Evolutionary conservation across 352 stramenopile genomes (phyloP).

Genomic region (Globisporangium barbulae): DNA sequence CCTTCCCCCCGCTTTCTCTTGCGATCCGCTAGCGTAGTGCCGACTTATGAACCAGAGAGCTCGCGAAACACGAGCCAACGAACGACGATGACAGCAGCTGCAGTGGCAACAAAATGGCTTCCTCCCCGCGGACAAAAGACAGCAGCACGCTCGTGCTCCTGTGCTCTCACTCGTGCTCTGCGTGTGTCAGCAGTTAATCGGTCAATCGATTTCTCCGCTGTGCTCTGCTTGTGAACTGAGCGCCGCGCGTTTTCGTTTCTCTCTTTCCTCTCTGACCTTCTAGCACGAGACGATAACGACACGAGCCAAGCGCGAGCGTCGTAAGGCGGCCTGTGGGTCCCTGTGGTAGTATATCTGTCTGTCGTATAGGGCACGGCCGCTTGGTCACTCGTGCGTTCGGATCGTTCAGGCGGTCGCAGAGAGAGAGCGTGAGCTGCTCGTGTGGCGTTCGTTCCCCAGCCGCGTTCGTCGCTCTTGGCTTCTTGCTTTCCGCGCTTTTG

Average conservation of each 20-base stretch:
- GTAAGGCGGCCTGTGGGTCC: not conserved
- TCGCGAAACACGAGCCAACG: slow-evolving; percentile 4
- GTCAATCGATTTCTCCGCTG: not conserved
- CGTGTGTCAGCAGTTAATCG: not conserved
- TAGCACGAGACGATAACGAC: slow-evolving; percentile 3
- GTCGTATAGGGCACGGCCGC: not conserved
- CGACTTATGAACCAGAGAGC: slow-evolving; percentile 2
- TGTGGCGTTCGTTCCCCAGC: not conserved
- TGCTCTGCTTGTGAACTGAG: not conserved
- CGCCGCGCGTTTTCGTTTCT: slow-evolving; percentile 1
- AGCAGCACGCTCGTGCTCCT: not conserved
- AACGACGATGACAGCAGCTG: slow-evolving; percentile 1
- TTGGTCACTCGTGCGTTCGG: not conserved
- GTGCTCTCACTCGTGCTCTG: not conserved
- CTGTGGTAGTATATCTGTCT: not conserved
- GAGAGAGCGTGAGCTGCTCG: not conserved
- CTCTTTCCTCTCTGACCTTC: slow-evolving; percentile 1
- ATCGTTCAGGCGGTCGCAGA: not conserved
- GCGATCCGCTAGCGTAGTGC: slow-evolving; percentile 37
- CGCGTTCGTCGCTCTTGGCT: slow-evolving; percentile 1
- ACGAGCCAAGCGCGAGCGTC: slow-evolving; percentile 2
- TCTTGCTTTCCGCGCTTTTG: slow-evolving; percentile 13
- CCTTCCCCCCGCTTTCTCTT: slow-evolving; percentile 57
- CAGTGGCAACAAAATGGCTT: not conserved
- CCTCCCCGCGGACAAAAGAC: not conserved